Evolutionary conservation across 2,329 filamentous ascomycete species (phyloP), one percentile per base, ranked within the genome.

Genomic region (Byssothecium circinans): DNA sequence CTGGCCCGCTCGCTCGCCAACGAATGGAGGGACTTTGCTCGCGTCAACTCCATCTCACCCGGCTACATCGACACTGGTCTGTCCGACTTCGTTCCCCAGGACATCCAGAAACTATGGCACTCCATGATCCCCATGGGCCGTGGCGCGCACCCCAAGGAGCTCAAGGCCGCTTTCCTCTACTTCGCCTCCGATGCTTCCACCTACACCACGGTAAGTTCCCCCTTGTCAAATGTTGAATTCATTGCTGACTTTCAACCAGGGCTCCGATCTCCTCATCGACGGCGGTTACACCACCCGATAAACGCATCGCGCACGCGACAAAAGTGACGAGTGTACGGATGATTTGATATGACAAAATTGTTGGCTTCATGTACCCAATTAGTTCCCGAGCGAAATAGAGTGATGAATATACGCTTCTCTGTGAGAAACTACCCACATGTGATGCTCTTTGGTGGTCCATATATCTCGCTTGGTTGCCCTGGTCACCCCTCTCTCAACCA

Each of bases 111-210:
- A 36, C 77, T 87, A 49, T 91, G 88, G 86, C 84, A 82, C 66
- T 82, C 84, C 62, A 91, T 88, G 79, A 91, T 86, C 33, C 88
- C 88, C 8, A 87, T 94, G 84, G 87, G 83, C 39, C 81, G 89
- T 56, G 86, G 91, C 65, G 89, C 86, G 20, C 78, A 86, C 59
- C 81, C 82, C 2, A 81, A 83, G 50, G 89, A 95, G 75, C 78
- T 95, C 59, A 91, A 92, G 75, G 90, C 88, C 17, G 86, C 86
- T 15, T 95, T 88, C 68, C 73, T 95, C 39, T 94, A 91, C 71
- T 77, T 95, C 47, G 87, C 88, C 15, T 89, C 85, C 12, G 89
- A 95, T 70, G 89, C 89, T 3, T 82, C 86, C n/a, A 88, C 84
- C 44, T 95, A 90, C 73, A 90, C 86, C 15, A 95, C 89, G 8